Evolutionary conservation across 192 early-diverging fungal species (phyloP), one percentile per base, ranked within the genome.

Genomic region (Chytriomyces sp.): DNA sequence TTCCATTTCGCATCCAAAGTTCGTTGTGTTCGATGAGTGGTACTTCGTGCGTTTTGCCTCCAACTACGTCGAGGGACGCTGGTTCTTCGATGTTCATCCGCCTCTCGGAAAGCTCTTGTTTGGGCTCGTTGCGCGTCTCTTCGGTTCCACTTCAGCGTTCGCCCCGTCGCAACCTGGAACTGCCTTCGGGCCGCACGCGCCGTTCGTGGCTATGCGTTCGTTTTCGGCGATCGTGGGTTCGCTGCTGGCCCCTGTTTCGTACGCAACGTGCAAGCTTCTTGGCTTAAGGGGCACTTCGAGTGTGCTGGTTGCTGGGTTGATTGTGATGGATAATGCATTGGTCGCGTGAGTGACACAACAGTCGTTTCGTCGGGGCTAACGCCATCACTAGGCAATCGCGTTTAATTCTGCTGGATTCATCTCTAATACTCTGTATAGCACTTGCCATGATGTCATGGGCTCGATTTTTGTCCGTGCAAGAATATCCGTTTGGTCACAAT

Each of bases 161-260:
- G 49, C 64, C 14, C 81, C 81, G 56, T 79, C 81, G 56, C 90
- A 91, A 61, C 96, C 96, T 79, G 95, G 94, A 67, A 90, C 87
- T 75, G 96, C 95, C 77, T 77, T 91, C 64, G 77, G 79, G 39
- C 86, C 93, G 59, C 80, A 89, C 37, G 93, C 96, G 25, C 96
- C 96, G 0, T 95, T 94, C 74, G 86, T 98, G 33, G 82, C 86
- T 33, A 83, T 98, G 76, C 90, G 96, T 52, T 63, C 85, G 0
- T 84, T 94, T 38, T 90, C 92, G 25, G 95, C 91, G 0, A 71
- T 89, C 25, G 82, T 94, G 19, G 93, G 94, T 6, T 82, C 88
- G 5, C 78, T 94, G 54, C 76, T 91, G 28, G 88, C 91, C 30
- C 87, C 89, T 8, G 62, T 81, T 54, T 70, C 77, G 0, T 85